phyloP scores from a whole-genome alignment of 108 stramenopile genomes.

The Fragilariopsis cylindrus region DNA sequence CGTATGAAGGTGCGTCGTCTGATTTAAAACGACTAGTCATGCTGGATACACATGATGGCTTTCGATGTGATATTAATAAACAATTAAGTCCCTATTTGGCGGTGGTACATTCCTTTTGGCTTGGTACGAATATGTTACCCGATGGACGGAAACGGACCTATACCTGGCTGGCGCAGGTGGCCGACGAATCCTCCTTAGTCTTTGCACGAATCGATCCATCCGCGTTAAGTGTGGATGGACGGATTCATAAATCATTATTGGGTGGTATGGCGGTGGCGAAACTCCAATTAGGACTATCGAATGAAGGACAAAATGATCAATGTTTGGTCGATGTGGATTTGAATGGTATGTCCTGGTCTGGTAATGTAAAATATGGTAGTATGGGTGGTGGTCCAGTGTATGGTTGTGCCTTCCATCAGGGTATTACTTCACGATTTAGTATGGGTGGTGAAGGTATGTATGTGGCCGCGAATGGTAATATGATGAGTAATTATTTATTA shows the following conservation, averaged over 20 bases:
- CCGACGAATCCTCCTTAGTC: conserved; percentile 62
- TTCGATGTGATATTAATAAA: conserved; percentile 83
- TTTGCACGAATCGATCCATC: conserved; percentile 76
- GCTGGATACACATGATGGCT: conserved; percentile 80
- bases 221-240: conserved; percentile 68
- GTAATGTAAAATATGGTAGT: conserved; percentile 84
- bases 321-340: conserved; percentile 75
- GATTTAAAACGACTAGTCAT: conserved; percentile 68
- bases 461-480: conserved; percentile 68
- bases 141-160: conserved; percentile 72
- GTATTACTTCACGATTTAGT: conserved; percentile 56
- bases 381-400: conserved; percentile 81
- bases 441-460: conserved; percentile 89
- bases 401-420: conserved; percentile 79
- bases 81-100: conserved; percentile 83
- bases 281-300: conserved; percentile 56
- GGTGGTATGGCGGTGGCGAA: conserved; percentile 77
- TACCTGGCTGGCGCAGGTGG: conserved; percentile 78
- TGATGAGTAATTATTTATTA: conserved; percentile 68
- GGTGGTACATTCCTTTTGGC: conserved; percentile 74
- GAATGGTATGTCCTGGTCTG: conserved; percentile 77
- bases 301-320: conserved; percentile 69
- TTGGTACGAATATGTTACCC: conserved; percentile 80
- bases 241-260: conserved; percentile 67
- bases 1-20: conserved; percentile 68